Evolutionary conservation across 2,329 filamentous ascomycete species (phyloP), one percentile per base, ranked within the genome.

Genomic region (Paecilomyces dactylethromorphus): DNA sequence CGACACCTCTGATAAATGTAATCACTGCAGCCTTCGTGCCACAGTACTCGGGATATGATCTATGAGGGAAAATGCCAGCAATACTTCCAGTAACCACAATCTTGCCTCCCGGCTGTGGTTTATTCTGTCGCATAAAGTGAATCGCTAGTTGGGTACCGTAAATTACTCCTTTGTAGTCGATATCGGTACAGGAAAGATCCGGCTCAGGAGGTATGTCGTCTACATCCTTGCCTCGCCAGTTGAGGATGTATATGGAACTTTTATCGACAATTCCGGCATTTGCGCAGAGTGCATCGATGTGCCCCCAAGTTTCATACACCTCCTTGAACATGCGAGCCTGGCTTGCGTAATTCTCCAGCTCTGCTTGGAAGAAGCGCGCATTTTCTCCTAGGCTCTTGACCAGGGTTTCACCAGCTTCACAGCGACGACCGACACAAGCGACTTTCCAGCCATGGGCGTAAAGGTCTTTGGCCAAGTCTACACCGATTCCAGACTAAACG

Each of bases 111-210:
- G 74, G 73, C 0, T 65, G 66, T 2, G 68, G 63, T 24, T 45
- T 54, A 58, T 82, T 83, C 59, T 81, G 75, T 12, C 80, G 73
- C 81, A 83, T 83, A 65, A 81, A 83, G 62, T 83, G 79, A 10
- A 77, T 78, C 1, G 81, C 79, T 8, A 83, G 69, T 57, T 76
- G 74, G 1, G 75, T 78, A 3, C 80, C 79, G 58, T 82, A 82
- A 0, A 83, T 66, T 1, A 83, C 74, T 3, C 78, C 78, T 65
- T 82, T 82, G 68, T 78, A 79, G 64, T 79, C 75, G n/a, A 81
- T 67, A 62, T 83, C 79, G 1, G 80, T 82, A 56, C 75, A 77
- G 0, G 64, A 57, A 2, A 79, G 63, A 61, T 82, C 73, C 0
- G 80, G 81, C 59, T 74, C 74, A 0, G 78, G 69, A 3, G 80